Evolutionary conservation across 2,329 filamentous ascomycete genomes (phyloP).

Genomic region (Microdochium paspali): DNA sequence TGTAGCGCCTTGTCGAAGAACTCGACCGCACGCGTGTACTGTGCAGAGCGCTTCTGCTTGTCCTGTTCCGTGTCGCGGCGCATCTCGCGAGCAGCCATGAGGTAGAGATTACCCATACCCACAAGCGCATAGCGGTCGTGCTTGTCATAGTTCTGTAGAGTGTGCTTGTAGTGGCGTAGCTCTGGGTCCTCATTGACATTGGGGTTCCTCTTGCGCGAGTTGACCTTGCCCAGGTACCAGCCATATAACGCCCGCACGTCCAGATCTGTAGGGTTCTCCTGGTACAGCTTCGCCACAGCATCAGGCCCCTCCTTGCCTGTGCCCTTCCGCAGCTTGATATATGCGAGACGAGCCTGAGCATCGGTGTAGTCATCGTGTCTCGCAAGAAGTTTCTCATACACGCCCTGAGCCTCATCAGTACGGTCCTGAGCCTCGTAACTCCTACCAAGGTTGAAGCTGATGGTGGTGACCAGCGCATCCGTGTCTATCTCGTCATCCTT

Average conservation of each 20-base stretch:
- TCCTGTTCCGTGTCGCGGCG: constrained; percentile 81
- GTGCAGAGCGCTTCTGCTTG: constrained; percentile 79
- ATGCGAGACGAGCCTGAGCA: constrained; percentile 78
- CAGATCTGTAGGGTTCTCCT: constrained; percentile 73
- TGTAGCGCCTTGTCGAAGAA: constrained; percentile 98
- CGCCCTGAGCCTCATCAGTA: constrained; percentile 72
- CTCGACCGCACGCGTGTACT: constrained; percentile 86
- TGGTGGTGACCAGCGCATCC: constrained; percentile 87
- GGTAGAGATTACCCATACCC: constrained; percentile 85
- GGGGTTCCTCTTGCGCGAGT: constrained; percentile 68
- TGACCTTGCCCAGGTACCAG: constrained; percentile 81
- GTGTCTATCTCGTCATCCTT: constrained; percentile 70
- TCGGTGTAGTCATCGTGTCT: constrained; percentile 90
- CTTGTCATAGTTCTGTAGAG: constrained; percentile 88
- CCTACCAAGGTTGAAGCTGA: constrained; percentile 91
- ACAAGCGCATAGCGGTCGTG: constrained; percentile 95
- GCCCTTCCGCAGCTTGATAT: constrained; percentile 74
- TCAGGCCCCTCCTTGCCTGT: constrained; percentile 82
- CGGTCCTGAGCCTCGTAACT: constrained; percentile 84
- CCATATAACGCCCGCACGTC: constrained; percentile 90
- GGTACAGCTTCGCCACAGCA: constrained; percentile 75
- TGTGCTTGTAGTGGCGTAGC: constrained; percentile 93
- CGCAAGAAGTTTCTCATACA: constrained; percentile 77
- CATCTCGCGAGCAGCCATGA: constrained; percentile 88
- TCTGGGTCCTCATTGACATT: constrained; percentile 86